Evolutionary conservation across 768 basidiomycete species (phyloP).

Genomic region (Suillus discolor): DNA sequence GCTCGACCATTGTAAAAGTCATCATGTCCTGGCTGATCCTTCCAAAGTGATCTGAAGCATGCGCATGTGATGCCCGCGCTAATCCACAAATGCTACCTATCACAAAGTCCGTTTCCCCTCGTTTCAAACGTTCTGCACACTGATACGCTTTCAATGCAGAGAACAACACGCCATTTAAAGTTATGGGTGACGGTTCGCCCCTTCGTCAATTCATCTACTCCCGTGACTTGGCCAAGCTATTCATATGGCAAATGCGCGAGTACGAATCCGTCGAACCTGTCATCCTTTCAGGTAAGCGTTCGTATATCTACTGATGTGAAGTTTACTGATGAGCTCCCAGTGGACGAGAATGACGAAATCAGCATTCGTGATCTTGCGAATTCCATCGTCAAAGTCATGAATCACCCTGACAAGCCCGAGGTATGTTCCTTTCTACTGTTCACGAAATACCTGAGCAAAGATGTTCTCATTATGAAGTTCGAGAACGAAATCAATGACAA

Average conservation of each 20-base stretch:
- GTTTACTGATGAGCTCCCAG: constrained; percentile 37
- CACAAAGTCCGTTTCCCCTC: constrained; percentile 62
- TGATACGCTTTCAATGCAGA: constrained; percentile 46
- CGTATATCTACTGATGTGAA: neutral
- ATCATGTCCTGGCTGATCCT: constrained; percentile 11
- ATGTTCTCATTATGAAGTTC: constrained; percentile 52
- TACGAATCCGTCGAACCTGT: constrained; percentile 93
- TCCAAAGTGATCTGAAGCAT: constrained; percentile 75
- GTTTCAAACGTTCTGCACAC: neutral
- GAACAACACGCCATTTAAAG: constrained; percentile 78
- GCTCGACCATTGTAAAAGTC: constrained; percentile 19
- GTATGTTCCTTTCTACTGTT: constrained; percentile 35
- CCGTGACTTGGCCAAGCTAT: constrained; percentile 91
- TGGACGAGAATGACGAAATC: constrained; percentile 92
- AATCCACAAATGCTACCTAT: constrained; percentile 90
- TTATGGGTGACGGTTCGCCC: constrained; percentile 90
- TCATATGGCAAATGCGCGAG: constrained; percentile 90
- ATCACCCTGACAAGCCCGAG: constrained; percentile 74
- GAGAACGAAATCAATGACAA: constrained; percentile 71
- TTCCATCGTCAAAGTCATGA: constrained; percentile 84
- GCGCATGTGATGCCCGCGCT: constrained; percentile 95
- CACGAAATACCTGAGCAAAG: neutral
- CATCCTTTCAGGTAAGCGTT: constrained; percentile 76
- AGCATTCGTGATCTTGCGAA: constrained; percentile 90
- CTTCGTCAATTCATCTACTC: constrained; percentile 98